phyloP scores from a whole-genome alignment of 768 basidiomycete genomes.

The Trametes coccinea region DNA sequence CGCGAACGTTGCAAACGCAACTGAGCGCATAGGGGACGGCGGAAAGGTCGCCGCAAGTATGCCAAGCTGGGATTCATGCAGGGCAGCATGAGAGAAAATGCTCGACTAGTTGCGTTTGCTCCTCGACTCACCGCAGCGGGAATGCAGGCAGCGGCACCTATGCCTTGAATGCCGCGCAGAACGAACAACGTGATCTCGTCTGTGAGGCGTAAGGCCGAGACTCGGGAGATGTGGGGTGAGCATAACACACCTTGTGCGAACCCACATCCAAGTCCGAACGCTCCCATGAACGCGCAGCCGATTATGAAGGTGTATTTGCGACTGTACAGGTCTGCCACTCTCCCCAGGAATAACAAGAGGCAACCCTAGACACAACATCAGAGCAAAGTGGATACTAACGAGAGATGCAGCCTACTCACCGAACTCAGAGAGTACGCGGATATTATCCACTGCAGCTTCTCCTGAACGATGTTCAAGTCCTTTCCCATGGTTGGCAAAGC shows the following conservation, averaged over 20 bases:
- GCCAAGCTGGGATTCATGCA: slow-evolving; percentile 43
- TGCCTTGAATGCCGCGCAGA: slow-evolving; percentile 75
- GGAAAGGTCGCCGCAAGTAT: slow-evolving; percentile 83
- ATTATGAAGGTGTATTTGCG: slow-evolving; percentile 65
- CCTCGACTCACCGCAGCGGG: slow-evolving; percentile 58
- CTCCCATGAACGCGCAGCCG: slow-evolving; percentile 55
- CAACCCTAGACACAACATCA: slow-evolving; percentile 54
- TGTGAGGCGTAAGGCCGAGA: no score
- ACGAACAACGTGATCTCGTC: slow-evolving; percentile 54
- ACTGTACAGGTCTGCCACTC: slow-evolving; percentile 81
- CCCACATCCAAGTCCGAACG: slow-evolving; percentile 63
- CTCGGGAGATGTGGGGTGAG: no score
- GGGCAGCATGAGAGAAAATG: slow-evolving; percentile 19
- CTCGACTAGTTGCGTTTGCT: no score
- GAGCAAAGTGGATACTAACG: neutral
- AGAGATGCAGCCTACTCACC: slow-evolving; percentile 36
- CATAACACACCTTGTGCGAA: slow-evolving; percentile 51
- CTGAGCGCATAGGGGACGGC: slow-evolving; percentile 60
- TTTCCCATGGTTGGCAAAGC: slow-evolving; percentile 32
- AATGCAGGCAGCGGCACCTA: slow-evolving; percentile 76
- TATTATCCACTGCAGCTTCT: slow-evolving; percentile 64
- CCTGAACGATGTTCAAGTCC: slow-evolving; percentile 50
- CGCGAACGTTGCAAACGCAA: slow-evolving; percentile 81
- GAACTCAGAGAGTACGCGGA: slow-evolving; percentile 70
- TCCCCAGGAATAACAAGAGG: slow-evolving; percentile 71